Evolutionary conservation across 139 green algal genomes (phyloP).

Genomic region (Chlorella sp.): DNA sequence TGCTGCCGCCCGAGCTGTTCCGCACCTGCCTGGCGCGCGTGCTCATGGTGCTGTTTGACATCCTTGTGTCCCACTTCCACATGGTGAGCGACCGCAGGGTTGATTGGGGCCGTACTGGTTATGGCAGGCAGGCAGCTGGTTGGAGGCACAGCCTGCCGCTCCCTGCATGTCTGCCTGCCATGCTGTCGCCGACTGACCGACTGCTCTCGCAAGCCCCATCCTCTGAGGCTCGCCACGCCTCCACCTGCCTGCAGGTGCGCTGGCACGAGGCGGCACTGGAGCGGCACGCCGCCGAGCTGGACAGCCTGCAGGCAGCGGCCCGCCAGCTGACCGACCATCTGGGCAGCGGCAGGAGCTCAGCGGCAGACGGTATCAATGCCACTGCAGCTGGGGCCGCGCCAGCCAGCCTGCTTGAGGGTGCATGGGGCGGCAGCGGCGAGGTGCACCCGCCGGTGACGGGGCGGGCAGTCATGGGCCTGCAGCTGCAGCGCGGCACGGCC

Average conservation of each 20-base stretch:
- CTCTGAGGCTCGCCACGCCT: too few species aligned
- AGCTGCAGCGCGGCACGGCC: conserved; percentile 22
- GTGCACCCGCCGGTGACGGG: conserved; percentile 2
- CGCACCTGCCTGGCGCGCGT: conserved; percentile 56
- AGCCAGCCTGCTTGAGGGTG: too few species aligned
- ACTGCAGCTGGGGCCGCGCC: neutral
- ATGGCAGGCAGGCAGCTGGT: too few species aligned
- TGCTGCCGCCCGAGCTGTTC: conserved; percentile 61
- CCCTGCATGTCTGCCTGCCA: too few species aligned
- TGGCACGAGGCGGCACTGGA: conserved; percentile 53
- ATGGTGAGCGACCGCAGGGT: conserved; percentile 33
- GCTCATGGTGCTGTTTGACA: conserved; percentile 66
- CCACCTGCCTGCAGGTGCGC: neutral
- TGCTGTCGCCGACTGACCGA: too few species aligned
- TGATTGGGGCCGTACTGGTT: too few species aligned
- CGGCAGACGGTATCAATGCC: neutral
- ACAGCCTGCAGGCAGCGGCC: neutral
- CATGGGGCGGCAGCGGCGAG: neutral
- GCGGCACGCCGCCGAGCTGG: conserved; percentile 18
- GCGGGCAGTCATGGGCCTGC: conserved; percentile 20
- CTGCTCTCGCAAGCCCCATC: too few species aligned
- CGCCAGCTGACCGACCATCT: neutral
- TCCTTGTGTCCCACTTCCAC: conserved; percentile 53
- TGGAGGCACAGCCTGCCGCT: too few species aligned
- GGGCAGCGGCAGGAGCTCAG: neutral